Evolutionary conservation across 768 basidiomycete genomes (phyloP).

Genomic region (Amanita pseudoporphyria): DNA sequence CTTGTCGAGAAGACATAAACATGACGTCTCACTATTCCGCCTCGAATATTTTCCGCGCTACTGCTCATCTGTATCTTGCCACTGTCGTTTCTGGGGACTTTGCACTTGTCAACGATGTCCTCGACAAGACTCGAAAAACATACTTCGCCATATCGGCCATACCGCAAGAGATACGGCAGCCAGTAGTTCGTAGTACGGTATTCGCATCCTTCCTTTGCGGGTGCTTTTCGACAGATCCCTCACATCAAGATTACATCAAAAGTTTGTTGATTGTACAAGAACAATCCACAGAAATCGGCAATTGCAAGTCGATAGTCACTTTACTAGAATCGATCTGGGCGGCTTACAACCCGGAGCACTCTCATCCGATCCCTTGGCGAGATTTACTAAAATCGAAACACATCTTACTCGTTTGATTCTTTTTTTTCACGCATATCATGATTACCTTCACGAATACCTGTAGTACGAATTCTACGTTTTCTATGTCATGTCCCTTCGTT

Average conservation of each 20-base stretch:
- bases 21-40: constrained; percentile 28
- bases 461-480: constrained; percentile 1
- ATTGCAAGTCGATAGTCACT: constrained; percentile 42
- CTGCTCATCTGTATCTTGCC: constrained; percentile 67
- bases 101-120: constrained; percentile 58
- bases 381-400: constrained; percentile 36
- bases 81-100: constrained; percentile 68
- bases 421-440: not conserved
- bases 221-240: constrained; percentile 46
- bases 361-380: constrained; percentile 51
- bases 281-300: constrained; percentile 48
- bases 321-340: constrained; percentile 58
- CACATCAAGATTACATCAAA: constrained; percentile 32
- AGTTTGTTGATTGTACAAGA: constrained; percentile 38
- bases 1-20: constrained; percentile 8
- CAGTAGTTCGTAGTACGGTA: constrained; percentile 69
- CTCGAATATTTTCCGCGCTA: constrained; percentile 61
- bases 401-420: constrained; percentile 49
- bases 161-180: constrained; percentile 20
- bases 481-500: not conserved
- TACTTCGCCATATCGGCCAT: constrained; percentile 13
- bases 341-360: constrained; percentile 14
- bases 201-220: constrained; percentile 71
- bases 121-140: constrained; percentile 36
- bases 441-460: not conserved